Percentiles rank a stretch among this genome's conserved stretches.
These are phyloP conservation scores for Nymphaea thermarum DNA, from an alignment of 164 flowering plant genomes.

Conservation along the genomic window DNA sequence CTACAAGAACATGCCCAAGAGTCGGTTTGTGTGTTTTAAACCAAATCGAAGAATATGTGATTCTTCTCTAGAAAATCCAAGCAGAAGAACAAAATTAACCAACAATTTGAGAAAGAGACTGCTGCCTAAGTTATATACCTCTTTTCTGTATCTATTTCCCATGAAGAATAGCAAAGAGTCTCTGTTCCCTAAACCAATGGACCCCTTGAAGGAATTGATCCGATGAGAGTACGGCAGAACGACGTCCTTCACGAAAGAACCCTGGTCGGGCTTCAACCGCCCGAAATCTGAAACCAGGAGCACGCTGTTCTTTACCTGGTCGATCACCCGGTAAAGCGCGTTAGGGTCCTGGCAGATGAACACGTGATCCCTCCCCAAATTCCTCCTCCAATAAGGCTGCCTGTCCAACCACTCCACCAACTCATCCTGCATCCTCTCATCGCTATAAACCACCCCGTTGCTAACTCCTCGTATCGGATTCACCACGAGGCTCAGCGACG, in stretches of 20 bases:
- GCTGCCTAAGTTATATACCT: constrained; percentile 28
- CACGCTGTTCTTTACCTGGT: constrained; percentile 65
- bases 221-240: constrained; percentile 86
- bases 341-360: constrained; percentile 90
- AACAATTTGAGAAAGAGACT: background rate
- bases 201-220: constrained; percentile 58
- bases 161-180: constrained; percentile 74
- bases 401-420: constrained; percentile 74
- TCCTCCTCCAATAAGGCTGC: constrained; percentile 76
- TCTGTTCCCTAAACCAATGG: constrained; percentile 47
- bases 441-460: constrained; percentile 33
- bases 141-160: constrained; percentile 91
- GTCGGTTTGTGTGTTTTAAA: too few species aligned
- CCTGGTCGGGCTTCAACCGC: constrained; percentile 61
- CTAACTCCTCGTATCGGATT: constrained; percentile 43
- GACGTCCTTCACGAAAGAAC: constrained; percentile 83
- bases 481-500: constrained; percentile 81
- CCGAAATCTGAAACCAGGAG: constrained; percentile 89
- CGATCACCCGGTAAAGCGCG: constrained; percentile 67
- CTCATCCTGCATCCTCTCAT: constrained; percentile 75
- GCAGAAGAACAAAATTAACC: background rate
- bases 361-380: constrained; percentile 88
- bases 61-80: background rate
- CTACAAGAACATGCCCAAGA: too few species aligned
- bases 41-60: too few species aligned